Conservation (phyloP, 2,329 filamentous ascomycete genomes). For the Talaromyces sp. region DNA sequence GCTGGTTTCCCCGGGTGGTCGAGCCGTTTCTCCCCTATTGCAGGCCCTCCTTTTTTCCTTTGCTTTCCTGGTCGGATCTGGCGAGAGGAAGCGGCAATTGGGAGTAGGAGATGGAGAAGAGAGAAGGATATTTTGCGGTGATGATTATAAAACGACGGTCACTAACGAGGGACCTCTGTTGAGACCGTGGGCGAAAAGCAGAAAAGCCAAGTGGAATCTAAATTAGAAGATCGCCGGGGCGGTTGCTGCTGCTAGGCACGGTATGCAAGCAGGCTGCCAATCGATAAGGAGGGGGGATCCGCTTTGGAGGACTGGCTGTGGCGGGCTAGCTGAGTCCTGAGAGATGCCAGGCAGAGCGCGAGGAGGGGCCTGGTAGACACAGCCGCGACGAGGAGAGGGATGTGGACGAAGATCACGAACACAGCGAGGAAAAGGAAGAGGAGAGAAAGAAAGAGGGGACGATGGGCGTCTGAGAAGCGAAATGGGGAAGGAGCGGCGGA, state of each 20-base stretch:
- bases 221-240: constrained; percentile 1
- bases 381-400: background rate
- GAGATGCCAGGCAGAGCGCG: background rate
- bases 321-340: background rate
- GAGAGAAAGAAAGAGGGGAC: background rate
- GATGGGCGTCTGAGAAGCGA: background rate
- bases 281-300: background rate
- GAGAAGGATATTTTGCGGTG: background rate
- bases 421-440: background rate
- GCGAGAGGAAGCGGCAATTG: background rate
- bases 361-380: background rate
- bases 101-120: background rate
- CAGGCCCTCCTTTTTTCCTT: background rate
- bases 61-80: background rate
- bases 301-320: background rate
- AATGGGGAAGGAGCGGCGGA: background rate
- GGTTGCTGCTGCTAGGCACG: background rate
- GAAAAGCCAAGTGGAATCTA: background rate
- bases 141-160: background rate
- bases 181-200: background rate
- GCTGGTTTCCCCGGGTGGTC: background rate
- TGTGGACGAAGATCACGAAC: background rate
- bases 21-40: background rate
- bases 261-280: background rate
- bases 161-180: background rate